Percentiles rank a stretch among this genome's conserved stretches.
phyloP scores from a whole-genome alignment of 169 alveolate species.

The Eimeria praecox region DNA sequence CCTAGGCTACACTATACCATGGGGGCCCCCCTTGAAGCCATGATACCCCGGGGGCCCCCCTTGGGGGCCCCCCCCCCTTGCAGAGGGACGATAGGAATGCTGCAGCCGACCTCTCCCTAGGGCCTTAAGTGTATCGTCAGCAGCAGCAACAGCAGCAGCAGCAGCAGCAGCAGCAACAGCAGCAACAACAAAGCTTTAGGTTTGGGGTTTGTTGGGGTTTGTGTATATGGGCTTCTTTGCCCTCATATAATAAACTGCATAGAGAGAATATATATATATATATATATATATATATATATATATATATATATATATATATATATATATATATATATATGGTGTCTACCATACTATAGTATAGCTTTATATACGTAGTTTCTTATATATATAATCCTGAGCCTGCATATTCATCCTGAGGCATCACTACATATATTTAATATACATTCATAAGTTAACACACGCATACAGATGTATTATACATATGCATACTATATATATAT shows the following conservation, averaged over 20 bases:
- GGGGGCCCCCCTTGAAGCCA: not conserved
- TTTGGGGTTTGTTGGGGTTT: not conserved
- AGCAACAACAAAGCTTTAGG: not conserved
- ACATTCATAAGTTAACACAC: not conserved
- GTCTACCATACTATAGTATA: too few species aligned
- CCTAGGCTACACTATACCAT: not conserved
- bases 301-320: too few species aligned
- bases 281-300: too few species aligned
- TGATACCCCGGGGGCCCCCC: conserved; percentile 25
- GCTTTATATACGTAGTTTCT: too few species aligned
- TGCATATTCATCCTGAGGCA: too few species aligned
- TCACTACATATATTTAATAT: not conserved
- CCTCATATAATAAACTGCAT: not conserved
- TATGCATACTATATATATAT: too few species aligned
- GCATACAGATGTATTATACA: too few species aligned
- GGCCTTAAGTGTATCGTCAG: not conserved
- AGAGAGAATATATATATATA: too few species aligned
- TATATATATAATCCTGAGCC: too few species aligned
- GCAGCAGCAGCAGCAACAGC: not conserved
- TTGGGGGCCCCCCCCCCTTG: conserved; percentile 6
- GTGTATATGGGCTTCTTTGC: too few species aligned
- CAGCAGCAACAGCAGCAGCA: not conserved
- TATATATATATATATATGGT: too few species aligned
- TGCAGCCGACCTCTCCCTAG: not conserved
- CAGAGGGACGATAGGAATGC: not conserved